A percentile compares a stretch with the other conserved stretches of the same genome.
phyloP scores from a whole-genome alignment of 768 basidiomycete species.

The Pisolithus microcarpus region DNA sequence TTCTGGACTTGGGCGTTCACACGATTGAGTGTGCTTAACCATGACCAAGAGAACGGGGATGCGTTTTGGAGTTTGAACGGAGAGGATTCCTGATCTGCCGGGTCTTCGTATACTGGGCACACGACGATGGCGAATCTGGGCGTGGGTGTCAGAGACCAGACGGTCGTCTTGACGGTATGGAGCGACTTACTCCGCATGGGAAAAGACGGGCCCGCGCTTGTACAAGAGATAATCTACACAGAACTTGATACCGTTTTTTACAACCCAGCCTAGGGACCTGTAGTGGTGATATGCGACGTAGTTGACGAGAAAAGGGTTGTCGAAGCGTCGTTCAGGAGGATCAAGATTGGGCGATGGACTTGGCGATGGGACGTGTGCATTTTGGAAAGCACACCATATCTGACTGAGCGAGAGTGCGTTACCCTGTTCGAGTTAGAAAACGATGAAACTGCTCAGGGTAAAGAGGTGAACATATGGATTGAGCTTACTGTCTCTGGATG shows the following conservation, averaged over 20 bases:
- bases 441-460: not conserved
- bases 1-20: slow-evolving; percentile 97
- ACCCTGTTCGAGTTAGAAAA: slow-evolving; percentile 30
- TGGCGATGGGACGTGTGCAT: slow-evolving; percentile 39
- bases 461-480: not conserved
- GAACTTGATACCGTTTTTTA: slow-evolving; percentile 94
- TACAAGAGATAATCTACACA: slow-evolving; percentile 94
- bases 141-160: not conserved
- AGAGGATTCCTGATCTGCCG: slow-evolving; percentile 58
- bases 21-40: slow-evolving; percentile 94
- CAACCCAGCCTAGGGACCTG: slow-evolving; percentile 93
- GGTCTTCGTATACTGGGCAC: slow-evolving; percentile 85
- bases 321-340: slow-evolving; percentile 45
- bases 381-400: slow-evolving; percentile 62
- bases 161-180: not conserved
- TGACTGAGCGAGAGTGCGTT: slow-evolving; percentile 47
- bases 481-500: slow-evolving; percentile 56
- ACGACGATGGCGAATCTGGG: slow-evolving; percentile 84
- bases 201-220: slow-evolving; percentile 89
- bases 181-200: slow-evolving; percentile 82
- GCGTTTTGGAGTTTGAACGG: slow-evolving; percentile 59
- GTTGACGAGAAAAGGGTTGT: slow-evolving; percentile 88
- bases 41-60: slow-evolving; percentile 81
- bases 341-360: slow-evolving; percentile 23
- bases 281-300: slow-evolving; percentile 94